phyloP scores from a whole-genome alignment of 148 eudicot genomes.

The Persicaria tinctoria region DNA sequence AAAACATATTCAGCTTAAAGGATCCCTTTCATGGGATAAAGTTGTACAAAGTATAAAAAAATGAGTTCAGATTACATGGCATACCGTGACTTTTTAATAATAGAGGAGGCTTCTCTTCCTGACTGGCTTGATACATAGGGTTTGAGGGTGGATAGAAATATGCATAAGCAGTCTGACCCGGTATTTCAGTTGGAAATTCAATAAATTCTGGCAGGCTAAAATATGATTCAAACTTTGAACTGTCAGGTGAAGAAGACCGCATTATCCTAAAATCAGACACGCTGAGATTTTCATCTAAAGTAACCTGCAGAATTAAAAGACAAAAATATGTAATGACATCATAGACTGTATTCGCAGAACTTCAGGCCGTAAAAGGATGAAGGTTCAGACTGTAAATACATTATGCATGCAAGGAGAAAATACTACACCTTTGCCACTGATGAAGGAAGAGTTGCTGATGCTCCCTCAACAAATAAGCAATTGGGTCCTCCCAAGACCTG shows the following conservation, averaged over 20 bases:
- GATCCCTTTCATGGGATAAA: neutral
- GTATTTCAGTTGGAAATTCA: constrained; percentile 84
- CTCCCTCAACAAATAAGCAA: constrained; percentile 79
- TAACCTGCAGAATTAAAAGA: constrained; percentile 39
- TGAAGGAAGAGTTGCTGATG: constrained; percentile 66
- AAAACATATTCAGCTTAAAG: neutral
- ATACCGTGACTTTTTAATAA: constrained; percentile 87
- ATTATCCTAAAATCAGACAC: constrained; percentile 48
- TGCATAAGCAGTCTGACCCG: constrained; percentile 87
- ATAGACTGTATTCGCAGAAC: neutral
- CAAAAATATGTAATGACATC: neutral
- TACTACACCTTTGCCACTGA: constrained; percentile 78
- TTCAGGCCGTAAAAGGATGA: neutral
- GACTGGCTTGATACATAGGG: constrained; percentile 53
- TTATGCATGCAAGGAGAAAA: neutral
- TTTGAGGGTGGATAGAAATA: constrained; percentile 92
- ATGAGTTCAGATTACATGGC: constrained; percentile 7
- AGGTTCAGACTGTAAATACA: neutral
- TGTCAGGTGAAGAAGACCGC: constrained; percentile 81
- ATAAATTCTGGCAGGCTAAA: constrained; percentile 79
- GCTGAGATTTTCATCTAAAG: constrained; percentile 53
- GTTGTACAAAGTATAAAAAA: neutral
- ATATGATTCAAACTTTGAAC: constrained; percentile 50
- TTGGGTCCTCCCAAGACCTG: constrained; percentile 40
- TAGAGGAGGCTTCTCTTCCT: constrained; percentile 81